Percentiles rank a stretch among this genome's conserved stretches.
Conservation (phyloP, 768 basidiomycete genomes). For the Pleurotus eryngii region DNA sequence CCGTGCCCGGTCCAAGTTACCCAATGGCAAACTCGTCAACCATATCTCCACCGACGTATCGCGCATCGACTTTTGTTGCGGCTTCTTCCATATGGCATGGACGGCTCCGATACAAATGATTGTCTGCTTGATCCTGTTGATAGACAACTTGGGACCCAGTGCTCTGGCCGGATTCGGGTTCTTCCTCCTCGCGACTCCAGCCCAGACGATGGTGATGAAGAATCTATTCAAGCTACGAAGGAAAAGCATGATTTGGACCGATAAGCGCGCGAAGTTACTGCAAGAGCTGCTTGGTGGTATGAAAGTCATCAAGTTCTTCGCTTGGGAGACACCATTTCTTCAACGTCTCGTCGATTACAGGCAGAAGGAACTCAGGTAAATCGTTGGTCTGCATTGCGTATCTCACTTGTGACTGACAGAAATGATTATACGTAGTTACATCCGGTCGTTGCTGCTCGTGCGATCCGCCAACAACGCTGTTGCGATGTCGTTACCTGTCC, state of each 20-base stretch:
- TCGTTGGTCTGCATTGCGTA: slow-evolving; percentile 10
- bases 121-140: slow-evolving; percentile 72
- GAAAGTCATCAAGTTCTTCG: slow-evolving; percentile 91
- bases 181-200: slow-evolving; percentile 68
- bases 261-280: slow-evolving; percentile 83
- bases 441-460: slow-evolving; percentile 63
- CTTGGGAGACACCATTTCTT: slow-evolving; percentile 84
- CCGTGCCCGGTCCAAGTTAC: slow-evolving; percentile 73
- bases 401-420: background rate
- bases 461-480: slow-evolving; percentile 68
- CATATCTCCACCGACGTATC: slow-evolving; percentile 93
- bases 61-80: slow-evolving; percentile 83
- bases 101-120: slow-evolving; percentile 72
- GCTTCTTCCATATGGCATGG: slow-evolving; percentile 82
- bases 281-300: slow-evolving; percentile 89
- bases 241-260: slow-evolving; percentile 85
- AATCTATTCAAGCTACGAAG: slow-evolving; percentile 62
- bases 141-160: slow-evolving; percentile 69
- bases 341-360: slow-evolving; percentile 69
- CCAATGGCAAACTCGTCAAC: slow-evolving; percentile 88
- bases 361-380: slow-evolving; percentile 62
- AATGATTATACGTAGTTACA: slow-evolving; percentile 36
- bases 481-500: slow-evolving; percentile 66
- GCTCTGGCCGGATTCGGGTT: slow-evolving; percentile 52
- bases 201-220: slow-evolving; percentile 74